Base-by-base conservation (phyloP, 345 rosid species). In the Citrus glauca region DNA sequence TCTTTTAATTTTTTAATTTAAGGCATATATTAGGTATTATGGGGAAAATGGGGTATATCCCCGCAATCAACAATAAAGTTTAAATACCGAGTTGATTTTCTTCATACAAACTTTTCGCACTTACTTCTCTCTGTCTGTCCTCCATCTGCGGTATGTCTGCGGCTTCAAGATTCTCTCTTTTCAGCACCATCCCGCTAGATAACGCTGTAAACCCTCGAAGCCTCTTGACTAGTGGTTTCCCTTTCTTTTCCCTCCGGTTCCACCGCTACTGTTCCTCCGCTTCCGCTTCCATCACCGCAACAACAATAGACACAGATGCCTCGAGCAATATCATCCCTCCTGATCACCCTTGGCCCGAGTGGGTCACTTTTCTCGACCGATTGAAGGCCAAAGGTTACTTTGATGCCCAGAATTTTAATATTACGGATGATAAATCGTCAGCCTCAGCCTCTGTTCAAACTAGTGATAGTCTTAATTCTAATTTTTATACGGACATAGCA, bases 271-370 rank as follows among this genome's bases (percentile, higher is more conserved):
- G 76, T 25, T 60, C 57, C 68, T 60, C 67, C 37, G 40, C 50
- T 45, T n/a, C 56, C 50, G 68, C 38, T 1, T 35, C 40, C 25
- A 67, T 60, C 25, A 32, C 35, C 22, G 42, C 33, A 7, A 40
- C 60, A 19, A 42, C 73, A 5, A 75, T 35, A 63, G 57, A 61
- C 37, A 3, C 86, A 10, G 85, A 70, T 17, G 17, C 62, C 48
- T 16, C 62, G 4, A 59, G 4, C 38, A 45, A 45, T 45, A 45
- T 45, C 50, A 71, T 83, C 77, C 4, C 60, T 11, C 66, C 69
- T 70, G 86, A 79, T 6, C 98, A 95, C 72, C 99, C 97, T 11
- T 93, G 99, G 98, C 90, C 95, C 0, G 98, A 93, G 84, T 94
- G 97, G 98, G 87, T 91, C 17, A 78, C 55, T 71, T 94, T 94